Percentiles rank a stretch among this genome's conserved stretches.
Conservation (phyloP, 345 rosid species). For the Hibiscus syriacus region DNA sequence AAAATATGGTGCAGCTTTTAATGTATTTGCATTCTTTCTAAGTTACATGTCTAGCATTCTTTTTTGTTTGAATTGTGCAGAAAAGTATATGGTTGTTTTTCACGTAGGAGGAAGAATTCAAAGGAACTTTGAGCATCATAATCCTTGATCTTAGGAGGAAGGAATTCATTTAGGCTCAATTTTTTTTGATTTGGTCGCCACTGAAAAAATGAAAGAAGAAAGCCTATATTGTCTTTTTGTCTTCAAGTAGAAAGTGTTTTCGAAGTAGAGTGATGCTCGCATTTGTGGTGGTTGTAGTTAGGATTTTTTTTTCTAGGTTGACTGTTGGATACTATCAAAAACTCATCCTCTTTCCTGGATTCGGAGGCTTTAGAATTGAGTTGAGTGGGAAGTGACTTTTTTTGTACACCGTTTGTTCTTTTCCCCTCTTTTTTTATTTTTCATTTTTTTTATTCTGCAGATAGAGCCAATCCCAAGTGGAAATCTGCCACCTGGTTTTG, state of each 20-base stretch:
- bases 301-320: slow-evolving; percentile 6
- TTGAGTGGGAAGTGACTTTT: slow-evolving; percentile 13
- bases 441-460: slow-evolving; percentile 55
- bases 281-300: neutral
- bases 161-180: no score
- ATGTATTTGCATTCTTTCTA: neutral
- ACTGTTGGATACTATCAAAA: slow-evolving; percentile 8
- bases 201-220: neutral
- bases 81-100: neutral
- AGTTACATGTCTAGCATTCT: neutral
- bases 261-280: neutral
- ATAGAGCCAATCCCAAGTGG: slow-evolving; percentile 96
- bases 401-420: slow-evolving; percentile 10
- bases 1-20: neutral
- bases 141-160: no score
- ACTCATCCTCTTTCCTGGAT: neutral
- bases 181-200: neutral
- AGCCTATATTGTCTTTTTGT: neutral
- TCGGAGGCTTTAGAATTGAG: slow-evolving; percentile 13
- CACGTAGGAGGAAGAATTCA: neutral
- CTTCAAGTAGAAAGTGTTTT: neutral
- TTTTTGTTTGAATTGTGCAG: neutral
- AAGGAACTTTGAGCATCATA: neutral
- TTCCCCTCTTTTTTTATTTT: slow-evolving; percentile 24
- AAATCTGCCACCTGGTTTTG: slow-evolving; percentile 99